phyloP scores from a whole-genome alignment of 176 grass and related monocot genomes.

The Otatea glauca region DNA sequence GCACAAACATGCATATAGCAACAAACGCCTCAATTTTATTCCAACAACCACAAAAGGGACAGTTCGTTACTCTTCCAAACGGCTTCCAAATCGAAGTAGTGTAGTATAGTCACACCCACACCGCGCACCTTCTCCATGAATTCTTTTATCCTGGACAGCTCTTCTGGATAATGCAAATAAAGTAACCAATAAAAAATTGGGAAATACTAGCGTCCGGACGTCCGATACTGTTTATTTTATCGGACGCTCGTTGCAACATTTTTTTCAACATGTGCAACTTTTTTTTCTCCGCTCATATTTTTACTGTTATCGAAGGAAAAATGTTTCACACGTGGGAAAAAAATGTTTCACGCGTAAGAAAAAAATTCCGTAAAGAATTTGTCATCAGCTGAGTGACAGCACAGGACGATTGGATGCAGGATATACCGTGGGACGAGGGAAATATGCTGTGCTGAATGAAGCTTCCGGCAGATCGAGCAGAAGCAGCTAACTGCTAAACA shows the following conservation, averaged over 20 bases:
- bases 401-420: neutral
- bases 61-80: neutral
- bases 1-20: neutral
- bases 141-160: neutral
- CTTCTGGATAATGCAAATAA: constrained; percentile 17
- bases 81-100: neutral
- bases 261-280: too few species aligned
- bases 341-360: too few species aligned
- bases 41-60: neutral
- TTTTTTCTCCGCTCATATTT: too few species aligned
- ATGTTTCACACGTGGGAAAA: too few species aligned
- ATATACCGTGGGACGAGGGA: constrained; percentile 27
- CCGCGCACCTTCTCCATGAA: neutral
- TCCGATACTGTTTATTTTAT: too few species aligned
- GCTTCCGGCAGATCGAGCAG: constrained; percentile 5
- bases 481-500: neutral
- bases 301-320: too few species aligned
- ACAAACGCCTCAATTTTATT: neutral
- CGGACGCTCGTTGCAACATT: too few species aligned
- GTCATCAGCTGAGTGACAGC: neutral
- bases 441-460: constrained; percentile 18
- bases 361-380: too few species aligned
- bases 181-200: neutral
- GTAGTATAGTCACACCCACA: neutral
- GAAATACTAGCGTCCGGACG: too few species aligned